Evolutionary conservation across 2,329 filamentous ascomycete species (phyloP), one percentile per base, ranked within the genome.

Genomic region (Talaromyces sp.): DNA sequence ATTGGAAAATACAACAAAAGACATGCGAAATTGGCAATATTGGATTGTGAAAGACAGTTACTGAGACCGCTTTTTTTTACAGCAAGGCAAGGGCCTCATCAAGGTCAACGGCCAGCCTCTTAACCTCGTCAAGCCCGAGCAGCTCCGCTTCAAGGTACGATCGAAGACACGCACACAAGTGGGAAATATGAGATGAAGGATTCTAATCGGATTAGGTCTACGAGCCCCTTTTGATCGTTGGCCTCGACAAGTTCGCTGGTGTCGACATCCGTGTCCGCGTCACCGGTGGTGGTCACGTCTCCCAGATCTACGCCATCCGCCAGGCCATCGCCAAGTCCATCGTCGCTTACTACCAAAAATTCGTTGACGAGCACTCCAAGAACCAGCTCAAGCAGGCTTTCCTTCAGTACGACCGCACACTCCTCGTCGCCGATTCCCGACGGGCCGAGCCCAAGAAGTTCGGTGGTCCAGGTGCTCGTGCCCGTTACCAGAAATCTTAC

Each of bases 331-430:
- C 93, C 86, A 99, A 98, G 89, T 90, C 90, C 77, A 92, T 96
- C 81, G 90, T 96, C 79, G 90, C 93, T 83, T 97, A 97, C 90
- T 98, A 97, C 91, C 94, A 97, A 87, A 97, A 99, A 88, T 99
- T 90, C 86, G 92, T 98, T 84, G 95, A 99, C 81, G 95, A 99
- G 91, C 93, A 98, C 91, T 92, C 91, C 86, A 99, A 99, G 91
- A 97, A 98, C 89, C 87, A 93, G 84, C 88, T 99, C 79, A 99
- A 98, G 92, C 90, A 94, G 85, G 91, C 92, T 74, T 89, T 99
- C 75, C 91, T 94, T 78, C 88, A 93, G 82, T 99, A 94, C 87
- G 93, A 97, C 87, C 89, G 93, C 79, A 96, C 93, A 81, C 90
- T 99, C 74, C 91, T 99, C 79, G 95, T 99, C 77, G 95, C 95